Evolutionary conservation across 768 basidiomycete genomes (phyloP), one percentile per base, ranked within the genome.

Genomic region (Tulasnella sp.): DNA sequence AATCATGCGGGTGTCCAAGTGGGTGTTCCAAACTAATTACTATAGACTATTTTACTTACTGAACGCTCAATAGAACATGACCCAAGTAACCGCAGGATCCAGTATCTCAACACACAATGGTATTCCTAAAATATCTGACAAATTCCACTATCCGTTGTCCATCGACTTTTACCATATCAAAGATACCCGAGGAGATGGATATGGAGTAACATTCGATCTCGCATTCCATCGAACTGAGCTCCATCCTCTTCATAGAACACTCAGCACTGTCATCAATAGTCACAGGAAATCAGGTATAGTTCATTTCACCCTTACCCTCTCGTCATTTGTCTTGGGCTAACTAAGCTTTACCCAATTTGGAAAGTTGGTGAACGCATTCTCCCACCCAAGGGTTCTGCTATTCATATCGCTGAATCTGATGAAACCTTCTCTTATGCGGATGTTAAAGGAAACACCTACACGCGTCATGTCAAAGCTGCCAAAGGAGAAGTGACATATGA

Each of bases 371-470:
- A 56, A 4, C 45, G 72, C 63, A 75, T 77, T 63, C 63, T 65
- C 10, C 61, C 66, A 0, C 60, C 69, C 28, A 63, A 65, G 1
- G 75, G 76, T 10, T 78, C 76, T 60, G 63, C 63, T 5, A 82
- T 78, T 0, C 82, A 82, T 31, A 15, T 31, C 48, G 82, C 83
- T 25, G 81, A 79, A 5, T 83, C 69, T 64, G 75, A 72, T 64
- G 85, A 85, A 61, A 72, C 70, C 0, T 78, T 86, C 64, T 63
- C 61, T 29, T 88, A 84, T 60, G 56, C 62, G 9, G 81, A 86
- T 60, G 57, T 58, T 39, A 63, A 64, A 5, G 78, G 76, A 44
- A 79, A 85, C 63, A 81, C 81, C 0, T 87, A 71, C 62, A 62
- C 64, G 48, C 69, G 82, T 49, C 59, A 66, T 20, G 82, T 87